Base-by-base conservation (phyloP, 306 rosid species). In the Castanospermum australe region DNA sequence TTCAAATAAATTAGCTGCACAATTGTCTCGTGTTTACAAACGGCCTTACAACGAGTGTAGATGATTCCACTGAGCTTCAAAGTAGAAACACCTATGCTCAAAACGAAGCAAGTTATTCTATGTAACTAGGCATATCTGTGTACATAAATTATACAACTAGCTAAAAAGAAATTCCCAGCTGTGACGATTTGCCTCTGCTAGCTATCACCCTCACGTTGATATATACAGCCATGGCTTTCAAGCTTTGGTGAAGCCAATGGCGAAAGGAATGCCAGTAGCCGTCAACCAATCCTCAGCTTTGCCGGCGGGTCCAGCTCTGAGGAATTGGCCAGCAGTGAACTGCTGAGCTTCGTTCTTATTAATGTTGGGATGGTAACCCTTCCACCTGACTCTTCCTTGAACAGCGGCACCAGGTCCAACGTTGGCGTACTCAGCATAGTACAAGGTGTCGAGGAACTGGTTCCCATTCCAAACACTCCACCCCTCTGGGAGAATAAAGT, bases 361-460 rank as follows among this genome's bases (percentile, higher is more conserved):
- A 2, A 90, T 84, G 5, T 68, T 36, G 3, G 76, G 84, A n/a
- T 75, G 86, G 64, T 71, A 85, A 9, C 89, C 87, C 20, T 25
- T 69, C 98, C 98, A 93, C 13, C 50, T 88, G 0, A 89, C 85
- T 15, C 98, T 89, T 22, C 44, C 17, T 6, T 63, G 14, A 5
- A 83, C n/a, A 17, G 4, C 55, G 1, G 97, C 85, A 5, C 96
- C 92, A 0, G 98, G 92, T 21, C 98, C 94, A 0, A 24, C 44
- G 70, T 93, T 91, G 0, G 22, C 91, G 8, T 76, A 82, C 84
- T 93, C 98, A 20, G 86, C 86, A 52, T 86, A 93, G 78, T 39
- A 80, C 35, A 86, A 79, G 0, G 94, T 89, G 15, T 77, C 28
- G 2, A 87, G 81, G 17, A 59, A 87, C 4, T 64, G 45, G 25